These are phyloP conservation scores for Anthracocystis panici-leucophaei DNA, from an alignment of 1,284 basidiomycete genomes.

Conservation along the genomic window DNA sequence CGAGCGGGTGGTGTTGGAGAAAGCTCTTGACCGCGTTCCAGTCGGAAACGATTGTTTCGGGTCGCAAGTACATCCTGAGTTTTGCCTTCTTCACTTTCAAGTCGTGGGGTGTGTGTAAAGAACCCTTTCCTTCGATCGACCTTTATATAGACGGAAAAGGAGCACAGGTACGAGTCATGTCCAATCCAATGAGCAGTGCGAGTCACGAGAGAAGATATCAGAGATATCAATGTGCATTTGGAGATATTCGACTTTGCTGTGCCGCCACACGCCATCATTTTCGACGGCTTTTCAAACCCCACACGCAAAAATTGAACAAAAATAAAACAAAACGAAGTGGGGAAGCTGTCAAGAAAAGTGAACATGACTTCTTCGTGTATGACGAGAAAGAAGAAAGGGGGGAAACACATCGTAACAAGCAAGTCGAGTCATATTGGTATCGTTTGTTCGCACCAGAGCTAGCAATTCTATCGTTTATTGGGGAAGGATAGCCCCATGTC, in stretches of 20 bases:
- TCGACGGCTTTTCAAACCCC: too few relatives aligned
- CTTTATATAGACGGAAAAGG: background rate
- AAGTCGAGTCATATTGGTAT: too few relatives aligned
- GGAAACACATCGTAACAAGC: too few relatives aligned
- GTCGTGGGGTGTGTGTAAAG: too few relatives aligned
- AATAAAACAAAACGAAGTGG: too few relatives aligned
- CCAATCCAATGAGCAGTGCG: background rate
- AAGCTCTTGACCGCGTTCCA: slow-evolving; percentile 16
- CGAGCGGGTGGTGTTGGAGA: slow-evolving; percentile 23
- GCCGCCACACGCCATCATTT: background rate
- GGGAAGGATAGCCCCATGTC: slow-evolving; percentile 28
- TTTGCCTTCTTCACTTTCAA: background rate
- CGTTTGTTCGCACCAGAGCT: too few relatives aligned
- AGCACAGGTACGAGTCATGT: background rate
- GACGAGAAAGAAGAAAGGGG: too few relatives aligned
- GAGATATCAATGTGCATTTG: background rate
- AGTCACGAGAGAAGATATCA: background rate
- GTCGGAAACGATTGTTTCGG: slow-evolving; percentile 21
- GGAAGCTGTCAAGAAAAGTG: too few relatives aligned
- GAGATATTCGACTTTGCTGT: background rate
- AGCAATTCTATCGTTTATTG: slow-evolving; percentile 5
- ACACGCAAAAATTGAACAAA: too few relatives aligned
- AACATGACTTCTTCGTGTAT: too few relatives aligned
- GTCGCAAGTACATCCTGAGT: slow-evolving; percentile 41
- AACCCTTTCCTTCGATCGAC: too few relatives aligned